Evolutionary conservation across 2,329 filamentous ascomycete genomes (phyloP).

Genomic region (Colletotrichum cordylinicola): DNA sequence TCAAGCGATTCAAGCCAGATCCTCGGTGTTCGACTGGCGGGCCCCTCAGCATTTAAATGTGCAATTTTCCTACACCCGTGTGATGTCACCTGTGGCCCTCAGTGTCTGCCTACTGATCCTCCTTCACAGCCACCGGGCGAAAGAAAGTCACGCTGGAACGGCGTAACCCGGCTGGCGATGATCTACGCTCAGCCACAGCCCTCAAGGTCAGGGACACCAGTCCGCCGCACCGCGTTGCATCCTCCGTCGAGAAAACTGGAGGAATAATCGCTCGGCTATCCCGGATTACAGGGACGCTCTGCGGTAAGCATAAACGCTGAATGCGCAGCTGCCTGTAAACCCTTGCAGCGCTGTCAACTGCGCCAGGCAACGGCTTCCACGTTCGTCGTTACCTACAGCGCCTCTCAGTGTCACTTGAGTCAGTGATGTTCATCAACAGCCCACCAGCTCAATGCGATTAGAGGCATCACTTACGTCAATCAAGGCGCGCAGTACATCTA

Average conservation of each 20-base stretch:
- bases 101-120: neutral
- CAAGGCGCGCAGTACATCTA: neutral
- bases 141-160: neutral
- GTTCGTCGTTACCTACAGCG: neutral
- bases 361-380: neutral
- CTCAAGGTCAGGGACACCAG: neutral
- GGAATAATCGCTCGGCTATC: neutral
- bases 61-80: neutral
- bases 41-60: neutral
- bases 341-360: neutral
- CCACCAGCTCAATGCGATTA: neutral
- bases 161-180: neutral
- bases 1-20: neutral
- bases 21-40: neutral
- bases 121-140: slow-evolving; percentile 12
- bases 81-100: neutral
- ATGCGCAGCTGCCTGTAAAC: neutral
- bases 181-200: slow-evolving; percentile 15
- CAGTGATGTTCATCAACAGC: neutral
- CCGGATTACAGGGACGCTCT: neutral
- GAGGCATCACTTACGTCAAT: neutral
- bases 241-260: neutral
- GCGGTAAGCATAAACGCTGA: neutral
- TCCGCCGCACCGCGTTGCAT: neutral
- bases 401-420: neutral